Evolutionary conservation across 208 protist genomes (phyloP).

Genomic region (Vickermania ingenoplastis): DNA sequence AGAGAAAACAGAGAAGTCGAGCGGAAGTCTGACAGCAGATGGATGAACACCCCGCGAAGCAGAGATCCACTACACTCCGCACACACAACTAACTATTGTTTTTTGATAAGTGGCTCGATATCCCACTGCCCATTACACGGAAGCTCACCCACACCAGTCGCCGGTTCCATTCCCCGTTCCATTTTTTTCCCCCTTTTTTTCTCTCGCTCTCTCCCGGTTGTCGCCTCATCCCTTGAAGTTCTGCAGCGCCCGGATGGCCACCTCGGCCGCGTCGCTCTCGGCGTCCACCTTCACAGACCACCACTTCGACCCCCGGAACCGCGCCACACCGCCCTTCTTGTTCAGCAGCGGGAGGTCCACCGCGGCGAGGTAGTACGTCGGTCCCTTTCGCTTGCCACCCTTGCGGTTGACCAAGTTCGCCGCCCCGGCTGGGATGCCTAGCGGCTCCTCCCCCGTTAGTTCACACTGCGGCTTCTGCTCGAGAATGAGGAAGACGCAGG

Average conservation of each 20-base stretch:
- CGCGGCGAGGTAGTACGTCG: slow-evolving; percentile 32
- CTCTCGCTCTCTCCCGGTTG: no score
- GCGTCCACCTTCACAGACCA: slow-evolving; percentile 33
- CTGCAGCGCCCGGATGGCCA: slow-evolving; percentile 29
- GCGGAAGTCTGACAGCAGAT: no score
- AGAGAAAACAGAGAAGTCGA: no score
- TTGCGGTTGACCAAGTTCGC: slow-evolving; percentile 21
- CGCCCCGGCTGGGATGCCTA: slow-evolving; percentile 19
- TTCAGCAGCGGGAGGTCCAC: slow-evolving; percentile 62
- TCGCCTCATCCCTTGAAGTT: slow-evolving; percentile 31
- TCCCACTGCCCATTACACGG: no score
- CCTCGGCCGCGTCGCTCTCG: slow-evolving; percentile 44
- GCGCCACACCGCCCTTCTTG: slow-evolving; percentile 39
- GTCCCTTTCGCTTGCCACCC: slow-evolving; percentile 30
- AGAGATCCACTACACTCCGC: no score
- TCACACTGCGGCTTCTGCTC: slow-evolving; percentile 39
- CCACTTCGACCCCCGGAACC: slow-evolving; percentile 40
- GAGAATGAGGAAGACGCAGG: slow-evolving; percentile 32
- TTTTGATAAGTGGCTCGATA: no score
- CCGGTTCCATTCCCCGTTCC: no score
- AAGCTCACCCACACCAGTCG: no score
- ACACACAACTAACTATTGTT: no score
- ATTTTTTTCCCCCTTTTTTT: no score
- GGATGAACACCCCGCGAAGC: no score
- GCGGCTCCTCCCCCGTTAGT: slow-evolving; percentile 20